Evolutionary conservation across 208 protist species (phyloP), one percentile per base, ranked within the genome.

Genomic region (Trypanosoma lewisi): DNA sequence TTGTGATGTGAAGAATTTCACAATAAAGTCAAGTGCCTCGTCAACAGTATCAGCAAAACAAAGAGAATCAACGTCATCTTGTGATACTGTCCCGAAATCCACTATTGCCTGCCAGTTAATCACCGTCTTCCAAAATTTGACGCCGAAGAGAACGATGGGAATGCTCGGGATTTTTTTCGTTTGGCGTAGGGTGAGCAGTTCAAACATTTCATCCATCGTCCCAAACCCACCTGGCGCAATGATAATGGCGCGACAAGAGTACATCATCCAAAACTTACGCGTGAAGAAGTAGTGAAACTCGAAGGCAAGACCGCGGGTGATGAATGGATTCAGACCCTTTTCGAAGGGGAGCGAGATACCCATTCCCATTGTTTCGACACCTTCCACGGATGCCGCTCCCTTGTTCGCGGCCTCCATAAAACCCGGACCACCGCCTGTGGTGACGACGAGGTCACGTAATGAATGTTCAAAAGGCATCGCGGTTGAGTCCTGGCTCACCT

Each of bases 201-300:
- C 93, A 57, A 97, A 97, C 34, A 94, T 72, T 68, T 97, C 93
- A 52, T 97, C 93, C 59, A 95, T 58, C 9, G 93, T 97, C 50
- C 93, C 93, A 66, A 96, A 96, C 42, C 93, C 93, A 49, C 93
- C 93, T 2, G 93, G 93, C 11, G 88, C 83, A 33, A 94, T 70
- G 61, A 97, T 71, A 57, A 97, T 87, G 33, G 86, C 91, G 50
- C 91, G 82, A 73, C 85, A 92, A 4, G 85, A 91, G 82, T 97
- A 97, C 85, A 95, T 94, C 93, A 97, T 97, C 90, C 91, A 97
- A 66, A 83, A 97, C 77, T 97, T 97, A 34, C 93, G 88, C 2
- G 93, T 95, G 67, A 97, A 97, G 75, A 97, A 97, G 83, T 97
- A 97, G 80, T 97, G 93, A 67, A 96, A 97, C 74, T 94, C 86